Percentiles rank a stretch among this genome's conserved stretches.
Evolutionary conservation across 176 grass and related monocot genomes (phyloP).

Genomic region (Cymbopogon citratus): DNA sequence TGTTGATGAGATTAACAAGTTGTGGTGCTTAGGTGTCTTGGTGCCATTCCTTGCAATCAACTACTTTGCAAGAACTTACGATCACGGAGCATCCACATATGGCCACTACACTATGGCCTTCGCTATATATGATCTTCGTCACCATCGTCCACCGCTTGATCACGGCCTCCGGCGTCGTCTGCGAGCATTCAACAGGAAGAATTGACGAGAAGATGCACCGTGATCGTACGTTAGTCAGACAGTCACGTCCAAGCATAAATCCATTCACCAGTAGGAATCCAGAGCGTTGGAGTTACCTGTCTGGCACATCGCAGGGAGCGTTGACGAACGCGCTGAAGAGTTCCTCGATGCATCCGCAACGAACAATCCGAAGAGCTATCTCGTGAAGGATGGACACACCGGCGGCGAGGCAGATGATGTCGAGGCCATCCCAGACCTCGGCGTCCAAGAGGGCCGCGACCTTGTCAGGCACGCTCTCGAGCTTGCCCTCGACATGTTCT

Average conservation of each 20-base stretch:
- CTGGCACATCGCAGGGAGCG: conserved; percentile 21
- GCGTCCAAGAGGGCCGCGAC: no score
- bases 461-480: no score
- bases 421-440: no score
- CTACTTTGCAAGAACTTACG: no score
- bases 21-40: no score
- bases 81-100: no score
- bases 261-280: no score
- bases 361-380: conserved; percentile 7
- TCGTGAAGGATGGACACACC: conserved; percentile 20
- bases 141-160: conserved; percentile 21
- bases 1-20: no score
- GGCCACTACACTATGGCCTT: no score
- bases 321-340: conserved; percentile 1
- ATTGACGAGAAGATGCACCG: conserved; percentile 20
- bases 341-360: not conserved
- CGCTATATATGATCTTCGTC: not conserved
- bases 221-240: not conserved
- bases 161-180: conserved; percentile 2
- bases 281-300: not conserved
- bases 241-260: not conserved
- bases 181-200: not conserved
- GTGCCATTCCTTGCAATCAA: no score
- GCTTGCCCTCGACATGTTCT: no score
- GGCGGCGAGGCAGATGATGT: not conserved